These are phyloP conservation scores for Phialophora expanda DNA, from an alignment of 2,329 filamentous ascomycete species.

Conservation along the genomic window DNA sequence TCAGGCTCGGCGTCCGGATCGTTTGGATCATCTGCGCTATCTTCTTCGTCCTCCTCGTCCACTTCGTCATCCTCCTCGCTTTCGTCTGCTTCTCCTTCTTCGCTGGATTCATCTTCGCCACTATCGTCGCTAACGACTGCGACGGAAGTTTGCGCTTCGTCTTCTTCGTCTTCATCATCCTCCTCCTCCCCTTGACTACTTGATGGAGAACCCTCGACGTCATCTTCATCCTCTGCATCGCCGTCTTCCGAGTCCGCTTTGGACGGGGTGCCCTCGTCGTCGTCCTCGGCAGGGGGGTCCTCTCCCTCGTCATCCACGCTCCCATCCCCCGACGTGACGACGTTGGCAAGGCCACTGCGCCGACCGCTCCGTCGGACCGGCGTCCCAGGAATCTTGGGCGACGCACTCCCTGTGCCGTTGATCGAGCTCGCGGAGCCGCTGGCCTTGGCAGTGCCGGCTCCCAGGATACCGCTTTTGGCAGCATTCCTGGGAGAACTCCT, in stretches of 20 bases:
- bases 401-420: conserved; percentile 20
- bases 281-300: conserved; percentile 12
- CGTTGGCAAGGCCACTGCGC: conserved; percentile 32
- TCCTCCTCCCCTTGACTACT: not conserved
- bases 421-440: conserved; percentile 28
- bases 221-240: conserved; percentile 30
- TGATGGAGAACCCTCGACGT: conserved; percentile 8
- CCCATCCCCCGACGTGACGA: conserved; percentile 22
- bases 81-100: conserved; percentile 16
- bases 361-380: conserved; percentile 36
- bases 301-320: conserved; percentile 9
- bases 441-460: not conserved
- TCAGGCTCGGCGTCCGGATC: conserved; percentile 26
- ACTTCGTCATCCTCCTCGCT: conserved; percentile 13
- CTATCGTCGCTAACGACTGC: conserved; percentile 16
- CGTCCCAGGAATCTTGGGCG: conserved; percentile 25
- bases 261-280: conserved; percentile 30
- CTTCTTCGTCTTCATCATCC: conserved; percentile 9
- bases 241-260: conserved; percentile 11
- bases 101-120: conserved; percentile 25
- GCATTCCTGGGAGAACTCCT: conserved; percentile 37
- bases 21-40: conserved; percentile 24
- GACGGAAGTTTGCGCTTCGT: conserved; percentile 1
- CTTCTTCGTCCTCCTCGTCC: conserved; percentile 22
- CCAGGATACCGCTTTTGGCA: not conserved